A percentile compares a stretch with the other conserved stretches of the same genome.
Evolutionary conservation across 139 green algal genomes (phyloP).

Genomic region (Zygnema circumcarinatum): DNA sequence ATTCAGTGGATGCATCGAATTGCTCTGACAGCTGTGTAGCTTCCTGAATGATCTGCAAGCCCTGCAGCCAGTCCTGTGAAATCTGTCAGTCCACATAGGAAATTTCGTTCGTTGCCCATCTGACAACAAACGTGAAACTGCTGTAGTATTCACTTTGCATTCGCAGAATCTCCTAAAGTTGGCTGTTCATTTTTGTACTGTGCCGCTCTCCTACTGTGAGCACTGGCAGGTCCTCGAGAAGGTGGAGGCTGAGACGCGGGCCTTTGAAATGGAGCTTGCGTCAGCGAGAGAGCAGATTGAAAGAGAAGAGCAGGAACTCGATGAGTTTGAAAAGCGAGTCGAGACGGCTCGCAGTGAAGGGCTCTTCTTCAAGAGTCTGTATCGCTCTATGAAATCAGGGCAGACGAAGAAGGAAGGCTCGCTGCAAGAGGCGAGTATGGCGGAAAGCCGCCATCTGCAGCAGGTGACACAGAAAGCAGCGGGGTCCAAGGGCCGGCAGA

Average conservation of each 20-base stretch:
- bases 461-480: not conserved
- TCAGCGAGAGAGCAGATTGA: conserved; percentile 26
- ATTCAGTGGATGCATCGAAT: too few species aligned
- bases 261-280: conserved; percentile 27
- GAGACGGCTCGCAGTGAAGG: conserved; percentile 1
- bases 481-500: not conserved
- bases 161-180: too few species aligned
- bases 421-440: not conserved
- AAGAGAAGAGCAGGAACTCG: conserved; percentile 10
- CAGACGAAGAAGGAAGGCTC: too few species aligned
- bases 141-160: too few species aligned
- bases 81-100: too few species aligned
- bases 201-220: not conserved
- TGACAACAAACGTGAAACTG: too few species aligned
- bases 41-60: too few species aligned
- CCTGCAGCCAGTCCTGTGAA: too few species aligned
- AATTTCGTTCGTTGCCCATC: too few species aligned
- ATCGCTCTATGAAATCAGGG: not conserved
- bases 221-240: conserved; percentile 21
- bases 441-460: not conserved
- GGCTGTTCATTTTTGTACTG: too few species aligned
- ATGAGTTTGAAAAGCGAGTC: conserved; percentile 35
- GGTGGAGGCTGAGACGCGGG: conserved; percentile 22
- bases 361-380: conserved; percentile 33
- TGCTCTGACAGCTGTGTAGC: too few species aligned